Evolutionary conservation across 2,329 filamentous ascomycete genomes (phyloP), one percentile per base, ranked within the genome.

Genomic region (Pyrenophora graminea): DNA sequence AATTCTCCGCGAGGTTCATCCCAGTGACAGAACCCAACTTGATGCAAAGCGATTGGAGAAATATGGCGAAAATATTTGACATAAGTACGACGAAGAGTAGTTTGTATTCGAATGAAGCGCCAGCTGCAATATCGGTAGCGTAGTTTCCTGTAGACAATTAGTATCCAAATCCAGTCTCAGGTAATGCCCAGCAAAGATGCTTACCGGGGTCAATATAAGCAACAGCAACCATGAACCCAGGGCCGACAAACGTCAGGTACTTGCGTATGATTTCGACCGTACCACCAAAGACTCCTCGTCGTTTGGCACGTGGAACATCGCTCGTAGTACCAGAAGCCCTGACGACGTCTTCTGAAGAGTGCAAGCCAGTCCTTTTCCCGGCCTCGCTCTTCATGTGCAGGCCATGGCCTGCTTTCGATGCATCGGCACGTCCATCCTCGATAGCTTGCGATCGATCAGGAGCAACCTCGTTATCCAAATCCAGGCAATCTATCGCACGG

Each of bases 11-110:
- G 48, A 80, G 68, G 49, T 80, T 77, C 64, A 79, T 69, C 13
- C 78, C 78, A 12, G 78, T 80, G 41, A 80, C 76, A 3, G 76
- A 74, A 27, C 78, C 81, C 34, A 84, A 71, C 61, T 83, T 82
- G 68, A 88, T 84, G 62, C 83, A 83, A 2, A 90, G 79, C 17
- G 80, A 83, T 69, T 90, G 87, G 17, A 89, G 76, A 58, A 88
- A 83, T 46, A 90, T 88, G 59, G 87, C 87, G 63, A 89, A 86
- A 43, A 89, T 62, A 67, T 90, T 90, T 70, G 84, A 84, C 62
- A 88, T 76, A 8, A 90, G 76, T 37, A 89, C 81, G 59, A 89
- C 78, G 74, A 89, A 89, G 2, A 90, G 79, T 30, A 89, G 78
- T 34, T 77, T 79, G 74, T 85, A 90, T 48, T 79, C 80, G 68